phyloP scores from a whole-genome alignment of 108 stramenopile genomes.

The Pseudonitzschia pungens region DNA sequence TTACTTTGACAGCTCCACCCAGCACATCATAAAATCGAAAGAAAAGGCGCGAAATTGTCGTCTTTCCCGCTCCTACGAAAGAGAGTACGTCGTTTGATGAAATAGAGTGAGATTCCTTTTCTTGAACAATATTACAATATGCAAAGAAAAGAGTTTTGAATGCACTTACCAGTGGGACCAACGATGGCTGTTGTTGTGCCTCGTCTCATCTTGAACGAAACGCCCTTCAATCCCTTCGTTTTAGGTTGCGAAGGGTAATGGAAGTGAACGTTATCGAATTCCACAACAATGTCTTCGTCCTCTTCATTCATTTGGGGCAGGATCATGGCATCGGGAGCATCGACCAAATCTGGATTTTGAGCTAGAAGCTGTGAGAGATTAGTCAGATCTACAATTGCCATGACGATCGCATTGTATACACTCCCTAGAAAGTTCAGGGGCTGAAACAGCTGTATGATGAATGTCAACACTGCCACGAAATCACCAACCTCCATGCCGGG shows the following conservation, averaged over 20 bases:
- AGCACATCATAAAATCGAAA: constrained; percentile 92
- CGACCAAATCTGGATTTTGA: constrained; percentile 86
- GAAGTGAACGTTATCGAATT: constrained; percentile 93
- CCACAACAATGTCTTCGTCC: constrained; percentile 82
- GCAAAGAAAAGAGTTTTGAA: background rate
- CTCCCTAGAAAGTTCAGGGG: constrained; percentile 95
- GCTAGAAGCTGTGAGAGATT: constrained; percentile 90
- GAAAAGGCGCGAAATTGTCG: constrained; percentile 87
- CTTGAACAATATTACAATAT: background rate
- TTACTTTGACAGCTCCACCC: constrained; percentile 88
- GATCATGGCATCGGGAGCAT: constrained; percentile 76
- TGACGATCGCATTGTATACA: constrained; percentile 88
- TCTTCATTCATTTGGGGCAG: constrained; percentile 41
- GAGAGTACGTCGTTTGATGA: background rate
- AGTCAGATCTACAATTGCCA: constrained; percentile 90
- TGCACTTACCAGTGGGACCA: constrained; percentile 77
- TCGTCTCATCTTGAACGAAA: constrained; percentile 89
- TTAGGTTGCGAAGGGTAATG: constrained; percentile 89
- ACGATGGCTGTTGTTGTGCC: constrained; percentile 96
- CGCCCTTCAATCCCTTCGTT: constrained; percentile 79
- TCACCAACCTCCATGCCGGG: constrained; percentile 90
- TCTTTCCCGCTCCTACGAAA: constrained; percentile 82
- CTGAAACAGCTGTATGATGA: constrained; percentile 87
- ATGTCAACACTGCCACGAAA: constrained; percentile 93
- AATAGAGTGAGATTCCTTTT: background rate